Evolutionary conservation across 1,284 basidiomycete species (phyloP).

Genomic region (Melanopsichium pennsylvanicum): DNA sequence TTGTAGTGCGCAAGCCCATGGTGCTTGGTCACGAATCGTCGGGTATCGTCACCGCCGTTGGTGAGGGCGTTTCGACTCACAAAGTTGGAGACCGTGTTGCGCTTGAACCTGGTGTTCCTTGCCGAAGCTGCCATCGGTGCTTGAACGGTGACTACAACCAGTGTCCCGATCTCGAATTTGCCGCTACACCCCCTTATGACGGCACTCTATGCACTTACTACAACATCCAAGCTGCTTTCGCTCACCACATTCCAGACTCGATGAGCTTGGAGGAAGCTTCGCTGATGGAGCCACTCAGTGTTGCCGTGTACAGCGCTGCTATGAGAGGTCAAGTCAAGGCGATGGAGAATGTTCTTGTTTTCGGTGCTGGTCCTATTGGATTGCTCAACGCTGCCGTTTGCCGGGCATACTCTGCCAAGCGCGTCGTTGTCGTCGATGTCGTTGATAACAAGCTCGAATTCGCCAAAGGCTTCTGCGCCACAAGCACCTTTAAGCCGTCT

Average conservation of each 20-base stretch:
- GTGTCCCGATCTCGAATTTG: slow-evolving; percentile 77
- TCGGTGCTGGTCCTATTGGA: slow-evolving; percentile 89
- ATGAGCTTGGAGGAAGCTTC: slow-evolving; percentile 68
- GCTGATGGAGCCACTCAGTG: slow-evolving; percentile 90
- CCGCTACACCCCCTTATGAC: slow-evolving; percentile 87
- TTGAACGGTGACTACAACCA: slow-evolving; percentile 65
- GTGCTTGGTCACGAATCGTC: slow-evolving; percentile 74
- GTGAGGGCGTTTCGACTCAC: slow-evolving; percentile 75
- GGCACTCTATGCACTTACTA: slow-evolving; percentile 80
- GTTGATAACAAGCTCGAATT: slow-evolving; percentile 82
- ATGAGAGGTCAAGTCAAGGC: slow-evolving; percentile 76
- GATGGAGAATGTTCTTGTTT: slow-evolving; percentile 70
- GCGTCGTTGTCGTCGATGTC: slow-evolving; percentile 72
- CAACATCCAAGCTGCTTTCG: slow-evolving; percentile 62
- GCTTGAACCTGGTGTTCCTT: slow-evolving; percentile 80
- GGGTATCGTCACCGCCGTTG: slow-evolving; percentile 73
- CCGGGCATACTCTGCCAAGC: slow-evolving; percentile 71
- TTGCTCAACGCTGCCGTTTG: slow-evolving; percentile 91
- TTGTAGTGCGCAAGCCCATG: slow-evolving; percentile 80
- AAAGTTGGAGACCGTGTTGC: slow-evolving; percentile 86
- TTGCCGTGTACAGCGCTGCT: slow-evolving; percentile 86
- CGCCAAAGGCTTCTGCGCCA: slow-evolving; percentile 86
- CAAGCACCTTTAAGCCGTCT: slow-evolving; percentile 77
- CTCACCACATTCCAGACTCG: slow-evolving; percentile 66
- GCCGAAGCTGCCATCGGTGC: slow-evolving; percentile 73